Evolutionary conservation across 768 basidiomycete genomes (phyloP), one percentile per base, ranked within the genome.

Genomic region (Xerocomus brunneocitrinus): DNA sequence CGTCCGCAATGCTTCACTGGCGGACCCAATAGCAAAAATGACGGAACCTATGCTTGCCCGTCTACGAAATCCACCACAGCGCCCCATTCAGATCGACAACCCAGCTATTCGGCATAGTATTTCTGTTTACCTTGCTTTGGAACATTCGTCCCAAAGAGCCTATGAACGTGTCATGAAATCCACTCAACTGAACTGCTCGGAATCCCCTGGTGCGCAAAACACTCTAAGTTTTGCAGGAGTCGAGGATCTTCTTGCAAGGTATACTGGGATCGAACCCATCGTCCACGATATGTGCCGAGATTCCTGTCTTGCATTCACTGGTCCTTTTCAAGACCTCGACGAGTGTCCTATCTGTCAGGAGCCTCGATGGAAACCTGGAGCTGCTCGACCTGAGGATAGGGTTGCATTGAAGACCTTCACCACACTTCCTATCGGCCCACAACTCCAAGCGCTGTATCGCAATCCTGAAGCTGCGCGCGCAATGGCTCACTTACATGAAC

Each of bases 281-380:
- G 4, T 41, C 8, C 45, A 47, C 24, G 45, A 53, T 14, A 53
- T 53, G 45, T 53, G 52, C 32, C 10, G 14, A 9, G 25, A 52
- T 13, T 46, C 51, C 3, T 52, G 45, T 28, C 5, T 16, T 9
- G 44, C 10, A 9, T 53, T 40, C 12, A 53, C 31, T 4, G 45
- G 39, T 10, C 38, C 45, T 9, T 47, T 40, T 27, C 25, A 27
- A 22, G 8, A 36, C 3, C 47, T 54, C 14, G 41, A 36, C 7
- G 4, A 22, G 10, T 52, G 51, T 40, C 44, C 51, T 12, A 27
- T 27, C 4, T 27, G 27, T 27, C 27, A 7, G 27, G 27, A 27
- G 27, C 27, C 27, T 27, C 27, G 27, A 27, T 27, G 27, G 27
- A 27, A 27, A 27, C 27, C 27, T 27, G 6, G 27, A 27, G 27